These are phyloP conservation scores for Musa acuminata DNA, from an alignment of 176 grass and related monocot species.

Conservation along the genomic window DNA sequence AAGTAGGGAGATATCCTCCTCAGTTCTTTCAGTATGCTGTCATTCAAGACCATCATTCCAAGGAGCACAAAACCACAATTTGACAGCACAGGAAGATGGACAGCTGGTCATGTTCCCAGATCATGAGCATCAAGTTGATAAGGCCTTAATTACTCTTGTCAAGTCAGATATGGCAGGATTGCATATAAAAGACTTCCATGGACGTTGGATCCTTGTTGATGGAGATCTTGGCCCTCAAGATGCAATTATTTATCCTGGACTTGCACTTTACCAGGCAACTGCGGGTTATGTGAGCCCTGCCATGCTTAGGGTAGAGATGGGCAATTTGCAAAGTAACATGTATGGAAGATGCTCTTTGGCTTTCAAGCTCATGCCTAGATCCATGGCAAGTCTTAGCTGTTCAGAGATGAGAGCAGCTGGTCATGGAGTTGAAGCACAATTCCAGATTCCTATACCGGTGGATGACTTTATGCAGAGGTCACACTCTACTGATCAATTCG, in stretches of 20 bases:
- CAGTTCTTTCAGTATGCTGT: constrained; percentile 74
- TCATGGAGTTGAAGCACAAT: constrained; percentile 58
- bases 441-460: constrained; percentile 57
- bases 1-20: constrained; percentile 68
- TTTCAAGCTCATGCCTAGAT: constrained; percentile 78
- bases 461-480: constrained; percentile 75
- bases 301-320: constrained; percentile 44
- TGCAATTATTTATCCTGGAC: constrained; percentile 59
- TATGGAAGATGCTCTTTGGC: constrained; percentile 61
- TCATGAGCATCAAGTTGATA: constrained; percentile 59
- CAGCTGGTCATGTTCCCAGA: constrained; percentile 48
- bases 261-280: constrained; percentile 74
- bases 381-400: constrained; percentile 51
- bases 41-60: constrained; percentile 65
- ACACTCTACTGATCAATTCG: constrained; percentile 47
- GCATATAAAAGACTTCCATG: constrained; percentile 72
- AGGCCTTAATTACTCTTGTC: constrained; percentile 68
- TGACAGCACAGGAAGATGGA: constrained; percentile 35
- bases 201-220: constrained; percentile 66
- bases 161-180: constrained; percentile 67
- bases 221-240: constrained; percentile 62
- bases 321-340: constrained; percentile 36
- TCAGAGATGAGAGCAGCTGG: constrained; percentile 77
- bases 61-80: constrained; percentile 32
- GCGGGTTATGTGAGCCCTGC: constrained; percentile 68